Base-by-base conservation (phyloP, 306 rosid genomes). In the Dalbergia oliveri region DNA sequence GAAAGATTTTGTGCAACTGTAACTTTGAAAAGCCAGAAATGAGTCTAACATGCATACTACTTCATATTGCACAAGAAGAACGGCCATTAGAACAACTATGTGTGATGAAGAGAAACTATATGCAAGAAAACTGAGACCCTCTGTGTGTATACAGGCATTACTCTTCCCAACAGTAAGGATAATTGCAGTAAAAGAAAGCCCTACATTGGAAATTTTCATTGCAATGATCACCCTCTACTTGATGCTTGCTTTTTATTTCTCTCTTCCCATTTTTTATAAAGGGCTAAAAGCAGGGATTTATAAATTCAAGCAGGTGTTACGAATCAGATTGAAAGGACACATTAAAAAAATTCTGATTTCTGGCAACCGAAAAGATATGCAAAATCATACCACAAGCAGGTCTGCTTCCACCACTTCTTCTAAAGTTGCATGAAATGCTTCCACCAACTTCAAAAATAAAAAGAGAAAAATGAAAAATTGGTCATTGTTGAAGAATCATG, bases 341-440 rank as follows among this genome's bases (percentile, higher is more conserved):
- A 69, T 21, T 0, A 73, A 50, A 70, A 34, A 16, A 54, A 12
- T 70, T 50, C 39, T 45, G 65, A 77, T 78, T 15, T 69, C 31
- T 57, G 72, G 67, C 63, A 73, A 76, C 47, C 59, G 54, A 76
- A 70, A 65, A 61, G 34, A 76, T 66, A 63, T 63, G 78, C 59
- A 75, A 80, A 78, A 77, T 50, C 90, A 64, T 93, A 95, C 98
- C 99, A 93, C 92, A 84, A 95, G 97, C 76, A 95, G 89, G 86
- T 95, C 98, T 76, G 97, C 97, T 89, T 95, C 98, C 81, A 89
- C 94, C 74, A 95, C 97, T 89, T 93, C 99, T 88, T 95, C 99
- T 69, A 91, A 87, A 80, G 98, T 95, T 66, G 98, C 99, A 84
- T 88, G 99, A 88, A 95, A 95, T 49, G 99, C 98, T 86, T 93